Evolutionary conservation across 1,139 yeast genomes (phyloP).

Genomic region (Zhuliangozyma parablackwelliae): DNA sequence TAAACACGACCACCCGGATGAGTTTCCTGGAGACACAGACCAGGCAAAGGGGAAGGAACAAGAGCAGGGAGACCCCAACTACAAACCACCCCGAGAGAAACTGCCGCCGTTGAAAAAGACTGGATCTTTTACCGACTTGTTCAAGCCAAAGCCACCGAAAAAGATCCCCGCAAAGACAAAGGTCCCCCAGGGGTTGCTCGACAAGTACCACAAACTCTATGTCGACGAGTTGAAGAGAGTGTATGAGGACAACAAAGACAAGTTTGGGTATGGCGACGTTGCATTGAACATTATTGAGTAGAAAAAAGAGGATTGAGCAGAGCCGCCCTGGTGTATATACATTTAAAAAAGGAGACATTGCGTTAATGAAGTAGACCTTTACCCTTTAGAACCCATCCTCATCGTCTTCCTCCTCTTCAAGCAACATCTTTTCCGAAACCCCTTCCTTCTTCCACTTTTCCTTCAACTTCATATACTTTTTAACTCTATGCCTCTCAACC

Average conservation of each 20-base stretch:
- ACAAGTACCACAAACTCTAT: constrained; percentile 69
- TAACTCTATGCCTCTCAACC: constrained; percentile 28
- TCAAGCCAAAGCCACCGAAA: constrained; percentile 16
- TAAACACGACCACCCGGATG: constrained; percentile 25
- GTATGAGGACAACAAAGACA: constrained; percentile 65
- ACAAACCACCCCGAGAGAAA: background rate
- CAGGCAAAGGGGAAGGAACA: background rate
- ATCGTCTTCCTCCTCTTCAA: constrained; percentile 11
- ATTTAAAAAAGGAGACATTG: too few relatives aligned
- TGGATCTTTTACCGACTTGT: constrained; percentile 10
- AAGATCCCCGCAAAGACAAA: constrained; percentile 19
- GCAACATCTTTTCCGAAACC: too few relatives aligned
- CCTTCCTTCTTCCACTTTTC: constrained; percentile 17
- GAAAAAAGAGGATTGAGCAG: background rate
- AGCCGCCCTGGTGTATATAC: too few relatives aligned
- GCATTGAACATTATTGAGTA: constrained; percentile 46
- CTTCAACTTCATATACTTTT: constrained; percentile 23
- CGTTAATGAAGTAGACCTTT: too few relatives aligned
- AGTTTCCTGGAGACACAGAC: constrained; percentile 7
- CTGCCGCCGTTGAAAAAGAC: constrained; percentile 1
- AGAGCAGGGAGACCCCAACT: background rate
- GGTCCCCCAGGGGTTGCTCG: constrained; percentile 45
- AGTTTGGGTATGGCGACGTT: constrained; percentile 50
- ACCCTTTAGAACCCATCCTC: constrained; percentile 2
- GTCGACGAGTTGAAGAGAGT: constrained; percentile 62